A percentile compares a stretch with the other conserved stretches of the same genome.
Evolutionary conservation across 2,329 filamentous ascomycete genomes (phyloP).

Genomic region (Sporothrix curviconia): DNA sequence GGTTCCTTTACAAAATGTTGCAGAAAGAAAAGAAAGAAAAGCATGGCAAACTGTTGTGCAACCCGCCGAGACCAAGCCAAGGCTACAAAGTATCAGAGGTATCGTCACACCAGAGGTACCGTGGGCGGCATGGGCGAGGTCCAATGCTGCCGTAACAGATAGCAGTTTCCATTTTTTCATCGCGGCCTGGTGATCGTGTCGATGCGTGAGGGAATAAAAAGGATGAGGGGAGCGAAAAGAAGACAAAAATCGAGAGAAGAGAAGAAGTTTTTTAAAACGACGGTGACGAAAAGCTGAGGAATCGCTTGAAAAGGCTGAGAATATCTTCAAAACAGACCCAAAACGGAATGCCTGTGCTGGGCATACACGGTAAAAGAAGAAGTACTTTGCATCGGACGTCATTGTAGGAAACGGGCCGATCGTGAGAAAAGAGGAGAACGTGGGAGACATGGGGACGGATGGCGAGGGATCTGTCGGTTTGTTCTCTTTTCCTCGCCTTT

Average conservation of each 20-base stretch:
- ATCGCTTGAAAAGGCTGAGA: too few species aligned
- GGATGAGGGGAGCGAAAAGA: background rate
- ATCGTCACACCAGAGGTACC: background rate
- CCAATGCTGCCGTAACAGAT: background rate
- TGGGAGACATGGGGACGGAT: too few species aligned
- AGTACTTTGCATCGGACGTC: background rate
- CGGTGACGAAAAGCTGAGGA: too few species aligned
- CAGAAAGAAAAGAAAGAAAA: too few species aligned
- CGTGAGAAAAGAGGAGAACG: slow-evolving; percentile 4
- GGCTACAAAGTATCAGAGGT: background rate
- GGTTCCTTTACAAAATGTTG: too few species aligned
- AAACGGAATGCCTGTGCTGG: background rate
- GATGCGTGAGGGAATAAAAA: background rate
- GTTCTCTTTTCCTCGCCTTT: background rate
- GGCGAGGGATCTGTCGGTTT: background rate
- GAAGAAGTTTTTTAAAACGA: background rate
- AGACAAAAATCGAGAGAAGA: background rate
- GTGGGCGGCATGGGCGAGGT: background rate
- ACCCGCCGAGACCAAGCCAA: background rate
- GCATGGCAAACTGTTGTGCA: too few species aligned
- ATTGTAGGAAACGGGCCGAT: slow-evolving; percentile 8
- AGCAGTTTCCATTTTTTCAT: too few species aligned
- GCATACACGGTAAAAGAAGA: too few species aligned
- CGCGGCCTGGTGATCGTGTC: background rate
- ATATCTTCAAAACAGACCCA: background rate